phyloP scores from a whole-genome alignment of 169 alveolate species.

The Plasmodium fragile region DNA sequence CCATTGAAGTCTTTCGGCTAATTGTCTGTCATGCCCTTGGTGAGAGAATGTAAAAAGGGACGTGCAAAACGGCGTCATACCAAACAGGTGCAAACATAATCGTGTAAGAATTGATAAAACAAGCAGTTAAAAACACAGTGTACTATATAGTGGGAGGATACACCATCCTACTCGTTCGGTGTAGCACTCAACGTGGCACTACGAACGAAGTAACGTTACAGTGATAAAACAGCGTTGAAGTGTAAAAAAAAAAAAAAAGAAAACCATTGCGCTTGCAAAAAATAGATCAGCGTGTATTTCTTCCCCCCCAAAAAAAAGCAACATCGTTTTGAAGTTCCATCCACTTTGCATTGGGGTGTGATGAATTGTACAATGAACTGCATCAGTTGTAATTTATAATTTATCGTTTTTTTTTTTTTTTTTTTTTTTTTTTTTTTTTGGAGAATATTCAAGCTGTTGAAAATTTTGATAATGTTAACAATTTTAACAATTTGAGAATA shows the following conservation, averaged over 20 bases:
- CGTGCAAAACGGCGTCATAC: not conserved
- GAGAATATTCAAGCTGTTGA: not conserved
- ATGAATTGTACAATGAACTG: slow-evolving; percentile 9
- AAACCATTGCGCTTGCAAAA: not conserved
- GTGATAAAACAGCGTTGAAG: not conserved
- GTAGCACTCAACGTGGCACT: not conserved
- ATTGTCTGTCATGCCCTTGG: not conserved
- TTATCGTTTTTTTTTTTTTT: not conserved
- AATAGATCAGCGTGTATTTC: not conserved
- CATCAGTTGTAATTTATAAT: not conserved
- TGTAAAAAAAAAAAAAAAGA: not conserved
- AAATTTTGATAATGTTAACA: no score
- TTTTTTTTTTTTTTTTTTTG: not conserved
- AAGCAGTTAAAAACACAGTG: not conserved
- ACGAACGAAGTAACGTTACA: not conserved
- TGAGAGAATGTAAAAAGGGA: not conserved
- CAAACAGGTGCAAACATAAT: not conserved
- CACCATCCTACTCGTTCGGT: not conserved
- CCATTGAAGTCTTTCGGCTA: not conserved
- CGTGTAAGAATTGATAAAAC: not conserved
- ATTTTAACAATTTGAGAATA: not conserved
- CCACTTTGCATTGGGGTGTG: not conserved
- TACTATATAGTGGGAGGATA: not conserved
- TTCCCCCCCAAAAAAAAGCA: not conserved
- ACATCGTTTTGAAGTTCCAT: not conserved